Base-by-base conservation (phyloP, 2,329 filamentous ascomycete species). In the Aspergillus melleus region DNA sequence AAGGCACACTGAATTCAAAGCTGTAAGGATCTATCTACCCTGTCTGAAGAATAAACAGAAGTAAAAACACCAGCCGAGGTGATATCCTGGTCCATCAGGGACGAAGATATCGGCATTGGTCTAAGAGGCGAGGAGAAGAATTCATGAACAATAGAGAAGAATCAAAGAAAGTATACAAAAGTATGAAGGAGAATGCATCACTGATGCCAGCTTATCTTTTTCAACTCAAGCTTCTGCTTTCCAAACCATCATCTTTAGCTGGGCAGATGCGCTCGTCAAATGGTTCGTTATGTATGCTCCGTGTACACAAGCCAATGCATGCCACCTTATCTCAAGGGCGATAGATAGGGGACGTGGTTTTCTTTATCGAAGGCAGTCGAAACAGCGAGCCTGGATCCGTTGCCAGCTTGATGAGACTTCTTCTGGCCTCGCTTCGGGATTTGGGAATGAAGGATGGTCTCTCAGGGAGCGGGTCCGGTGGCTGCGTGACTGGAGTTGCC, bases 281-380 rank as follows among this genome's bases (percentile, higher is more conserved):
- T 6, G 8, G 26, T 9, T 29, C 26, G 2, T 26, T 26, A 9
- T n/a, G 5, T 26, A 26, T 5, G 10, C 16, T n/a, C 11, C 4
- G 36, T 6, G 36, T n/a, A 42, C 14, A 42, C 14, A 42, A 8
- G 16, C 36, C 14, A 42, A n/a, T 5, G 2, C 16, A 42, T 6
- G 14, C 14, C 36, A 14, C 16, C 14, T 14, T 19, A 9, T 12
- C 19, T 64, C 44, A 65, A 30, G 60, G 58, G 2, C 24, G 51
- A 49, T 62, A 61, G 6, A 66, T 39, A 42, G 64, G 64, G n/a
- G 64, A 66, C 16, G 52, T 60, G 16, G 47, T 54, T 55, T 52
- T 57, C 56, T 59, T 57, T 10, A 66, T 66, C 6, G 62, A 55
- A 19, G 64, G 64, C 8, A 66, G 51, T 5, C 58, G 62, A 39